Evolutionary conservation across 164 flowering plant genomes (phyloP).

Genomic region (Platanus orientalis): DNA sequence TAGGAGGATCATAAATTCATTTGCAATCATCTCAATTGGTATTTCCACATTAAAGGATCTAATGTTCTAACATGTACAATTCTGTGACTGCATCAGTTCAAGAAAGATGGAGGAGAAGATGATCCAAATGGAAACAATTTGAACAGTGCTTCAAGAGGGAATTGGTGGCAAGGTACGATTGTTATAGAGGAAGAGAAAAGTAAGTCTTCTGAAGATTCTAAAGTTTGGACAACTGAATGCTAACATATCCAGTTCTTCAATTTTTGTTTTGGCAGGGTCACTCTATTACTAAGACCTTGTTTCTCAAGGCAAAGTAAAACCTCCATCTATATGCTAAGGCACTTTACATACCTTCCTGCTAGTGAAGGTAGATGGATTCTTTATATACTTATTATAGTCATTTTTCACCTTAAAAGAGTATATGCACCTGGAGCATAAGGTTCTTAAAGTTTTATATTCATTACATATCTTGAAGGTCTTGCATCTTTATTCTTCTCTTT

Average conservation of each 20-base stretch:
- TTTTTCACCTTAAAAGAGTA: no score
- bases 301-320: slow-evolving; percentile 21
- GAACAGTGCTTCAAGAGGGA: slow-evolving; percentile 67
- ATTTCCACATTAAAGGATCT: neutral
- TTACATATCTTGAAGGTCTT: no score
- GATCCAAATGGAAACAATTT: slow-evolving; percentile 42
- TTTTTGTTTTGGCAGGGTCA: slow-evolving; percentile 44
- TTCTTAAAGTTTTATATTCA: no score
- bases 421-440: no score
- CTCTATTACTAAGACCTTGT: slow-evolving; percentile 51
- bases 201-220: neutral
- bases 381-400: no score
- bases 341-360: neutral
- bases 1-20: no score
- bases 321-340: slow-evolving; percentile 11
- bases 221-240: neutral
- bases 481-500: no score
- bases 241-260: neutral
- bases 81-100: slow-evolving; percentile 36
- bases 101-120: slow-evolving; percentile 51
- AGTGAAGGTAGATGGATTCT: neutral
- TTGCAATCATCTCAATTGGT: no score
- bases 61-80: neutral
- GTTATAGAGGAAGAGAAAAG: neutral
- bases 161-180: slow-evolving; percentile 82